phyloP scores from a whole-genome alignment of 768 basidiomycete genomes.

The Amanita molliuscula region DNA sequence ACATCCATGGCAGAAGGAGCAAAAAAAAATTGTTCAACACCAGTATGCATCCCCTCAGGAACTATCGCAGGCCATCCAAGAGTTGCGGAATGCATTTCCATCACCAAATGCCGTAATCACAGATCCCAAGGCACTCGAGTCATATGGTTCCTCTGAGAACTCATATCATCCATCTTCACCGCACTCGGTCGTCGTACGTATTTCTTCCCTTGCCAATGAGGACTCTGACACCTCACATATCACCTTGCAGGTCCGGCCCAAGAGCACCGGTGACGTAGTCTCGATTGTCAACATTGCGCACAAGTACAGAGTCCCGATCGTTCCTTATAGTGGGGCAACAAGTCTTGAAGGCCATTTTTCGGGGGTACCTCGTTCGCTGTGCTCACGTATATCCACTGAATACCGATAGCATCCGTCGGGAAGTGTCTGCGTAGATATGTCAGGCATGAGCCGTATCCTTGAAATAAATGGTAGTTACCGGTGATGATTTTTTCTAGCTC shows the following conservation, averaged over 20 bases:
- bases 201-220: neutral
- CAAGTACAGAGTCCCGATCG: conserved; percentile 66
- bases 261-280: conserved; percentile 74
- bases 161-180: conserved; percentile 55
- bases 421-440: conserved; percentile 78
- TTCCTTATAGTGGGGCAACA: conserved; percentile 78
- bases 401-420: conserved; percentile 33
- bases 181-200: conserved; percentile 38
- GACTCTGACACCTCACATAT: neutral
- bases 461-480: conserved; percentile 50
- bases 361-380: conserved; percentile 35
- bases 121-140: conserved; percentile 36
- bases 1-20: conserved; percentile 6
- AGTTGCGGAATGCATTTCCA: conserved; percentile 37
- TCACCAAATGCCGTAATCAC: conserved; percentile 38
- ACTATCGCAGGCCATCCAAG: conserved; percentile 39
- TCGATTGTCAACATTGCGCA: conserved; percentile 67
- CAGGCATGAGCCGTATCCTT: conserved; percentile 74
- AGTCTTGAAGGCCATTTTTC: conserved; percentile 82
- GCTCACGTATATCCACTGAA: conserved; percentile 1
- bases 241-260: conserved; percentile 36
- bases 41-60: conserved; percentile 38
- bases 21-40: conserved; percentile 5
- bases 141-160: conserved; percentile 59
- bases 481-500: neutral